phyloP scores from a whole-genome alignment of 257 asterid species.

The Fraxinus pennsylvanica region DNA sequence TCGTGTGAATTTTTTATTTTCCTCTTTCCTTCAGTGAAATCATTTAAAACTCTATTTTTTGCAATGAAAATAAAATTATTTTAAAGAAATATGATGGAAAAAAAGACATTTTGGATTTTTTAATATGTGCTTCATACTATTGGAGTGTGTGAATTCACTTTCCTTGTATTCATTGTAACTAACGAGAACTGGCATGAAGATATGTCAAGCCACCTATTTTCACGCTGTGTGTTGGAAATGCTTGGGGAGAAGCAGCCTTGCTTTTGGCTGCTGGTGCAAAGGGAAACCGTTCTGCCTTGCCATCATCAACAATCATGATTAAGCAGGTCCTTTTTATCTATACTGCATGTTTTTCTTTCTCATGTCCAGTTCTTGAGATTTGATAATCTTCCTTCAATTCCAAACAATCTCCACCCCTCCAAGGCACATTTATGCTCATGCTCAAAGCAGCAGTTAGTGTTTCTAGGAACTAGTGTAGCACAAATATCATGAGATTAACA shows the following conservation, averaged over 20 bases:
- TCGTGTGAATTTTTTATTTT: neutral
- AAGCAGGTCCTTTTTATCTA: conserved; percentile 62
- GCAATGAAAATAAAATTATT: neutral
- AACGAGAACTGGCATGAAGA: conserved; percentile 38
- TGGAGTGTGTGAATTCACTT: conserved; percentile 11
- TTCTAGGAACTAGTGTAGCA: conserved; percentile 13
- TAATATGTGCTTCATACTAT: neutral
- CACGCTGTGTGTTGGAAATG: conserved; percentile 95
- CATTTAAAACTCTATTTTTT: neutral
- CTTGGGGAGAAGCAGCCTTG: conserved; percentile 99
- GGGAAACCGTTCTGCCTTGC: conserved; percentile 95
- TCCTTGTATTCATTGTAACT: conserved; percentile 14
- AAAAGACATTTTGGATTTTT: neutral
- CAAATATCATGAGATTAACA: neutral
- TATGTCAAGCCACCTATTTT: conserved; percentile 86
- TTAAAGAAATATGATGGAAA: conserved; percentile 22
- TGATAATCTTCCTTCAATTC: neutral
- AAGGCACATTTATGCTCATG: neutral
- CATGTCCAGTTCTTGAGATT: conserved; percentile 7
- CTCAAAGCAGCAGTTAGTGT: conserved; percentile 15
- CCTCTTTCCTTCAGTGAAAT: neutral
- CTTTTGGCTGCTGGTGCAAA: conserved; percentile 95
- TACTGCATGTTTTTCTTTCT: conserved; percentile 14
- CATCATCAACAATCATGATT: conserved; percentile 92
- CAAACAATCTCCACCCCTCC: neutral